A percentile compares a stretch with the other conserved stretches of the same genome.
Conservation (phyloP, 768 basidiomycete species). For the Cystofilobasidium ferigula region DNA sequence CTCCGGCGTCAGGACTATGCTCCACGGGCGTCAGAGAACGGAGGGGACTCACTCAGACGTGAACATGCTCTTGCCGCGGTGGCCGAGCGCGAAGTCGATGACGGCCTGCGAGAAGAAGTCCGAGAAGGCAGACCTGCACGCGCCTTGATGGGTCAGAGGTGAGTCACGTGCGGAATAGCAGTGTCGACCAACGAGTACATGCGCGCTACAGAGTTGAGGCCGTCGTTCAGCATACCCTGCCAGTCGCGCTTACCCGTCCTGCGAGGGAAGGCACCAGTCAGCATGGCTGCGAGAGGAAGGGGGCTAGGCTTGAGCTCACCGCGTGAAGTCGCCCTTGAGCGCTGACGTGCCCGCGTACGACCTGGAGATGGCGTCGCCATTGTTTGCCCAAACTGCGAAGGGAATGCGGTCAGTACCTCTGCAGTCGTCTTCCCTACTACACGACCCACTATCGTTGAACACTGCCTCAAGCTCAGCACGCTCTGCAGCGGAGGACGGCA, state of each 20-base stretch:
- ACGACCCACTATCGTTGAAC: slow-evolving; percentile 61
- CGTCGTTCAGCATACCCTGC: slow-evolving; percentile 83
- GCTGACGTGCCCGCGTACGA: slow-evolving; percentile 85
- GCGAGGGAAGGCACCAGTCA: slow-evolving; percentile 32
- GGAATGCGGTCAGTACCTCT: background rate
- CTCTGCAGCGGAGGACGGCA: background rate
- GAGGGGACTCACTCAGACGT: slow-evolving; percentile 54
- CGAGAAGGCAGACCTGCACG: slow-evolving; percentile 67
- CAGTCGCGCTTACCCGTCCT: slow-evolving; percentile 92
- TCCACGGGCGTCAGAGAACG: background rate
- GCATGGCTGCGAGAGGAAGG: background rate
- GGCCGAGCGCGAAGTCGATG: slow-evolving; percentile 81
- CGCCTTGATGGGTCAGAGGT: slow-evolving; percentile 38
- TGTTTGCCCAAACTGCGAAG: slow-evolving; percentile 82
- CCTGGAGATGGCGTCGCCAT: slow-evolving; percentile 86
- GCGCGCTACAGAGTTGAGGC: slow-evolving; percentile 85
- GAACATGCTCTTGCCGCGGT: slow-evolving; percentile 76
- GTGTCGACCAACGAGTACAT: slow-evolving; percentile 30
- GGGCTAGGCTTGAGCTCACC: slow-evolving; percentile 41
- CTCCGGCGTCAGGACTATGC: too few species aligned
- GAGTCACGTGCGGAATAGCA: background rate
- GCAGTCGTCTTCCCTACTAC: too few species aligned
- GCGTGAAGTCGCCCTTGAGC: slow-evolving; percentile 69
- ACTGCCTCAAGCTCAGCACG: slow-evolving; percentile 53
- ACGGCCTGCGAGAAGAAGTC: slow-evolving; percentile 98